Evolutionary conservation across 164 flowering plant species (phyloP).

Genomic region (Liriodendron chinense): DNA sequence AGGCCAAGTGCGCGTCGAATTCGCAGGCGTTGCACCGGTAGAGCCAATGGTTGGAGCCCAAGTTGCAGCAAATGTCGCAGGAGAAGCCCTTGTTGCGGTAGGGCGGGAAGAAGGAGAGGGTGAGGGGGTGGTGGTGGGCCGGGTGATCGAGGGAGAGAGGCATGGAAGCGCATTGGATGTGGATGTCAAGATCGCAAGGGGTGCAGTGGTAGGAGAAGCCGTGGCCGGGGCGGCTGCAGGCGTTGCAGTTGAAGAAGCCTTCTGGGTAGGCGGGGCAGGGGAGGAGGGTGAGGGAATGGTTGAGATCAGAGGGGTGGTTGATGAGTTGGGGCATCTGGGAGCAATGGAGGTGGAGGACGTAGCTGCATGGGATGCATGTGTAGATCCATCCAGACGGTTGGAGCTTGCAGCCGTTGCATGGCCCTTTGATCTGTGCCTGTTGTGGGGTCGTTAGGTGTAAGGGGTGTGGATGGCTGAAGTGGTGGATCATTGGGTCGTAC

Average conservation of each 20-base stretch:
- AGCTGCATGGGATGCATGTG: constrained; percentile 25
- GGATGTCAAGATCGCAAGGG: constrained; percentile 32
- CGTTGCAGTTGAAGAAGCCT: constrained; percentile 40
- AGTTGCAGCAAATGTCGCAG: constrained; percentile 33
- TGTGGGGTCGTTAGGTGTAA: constrained; percentile 8
- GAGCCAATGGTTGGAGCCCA: constrained; percentile 34
- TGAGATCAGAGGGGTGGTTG: constrained; percentile 29
- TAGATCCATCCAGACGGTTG: constrained; percentile 14
- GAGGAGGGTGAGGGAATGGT: constrained; percentile 31
- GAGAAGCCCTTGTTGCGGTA: constrained; percentile 25
- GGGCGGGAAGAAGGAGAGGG: constrained; percentile 32
- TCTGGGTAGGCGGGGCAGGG: constrained; percentile 32
- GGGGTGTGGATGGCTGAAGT: constrained; percentile 26
- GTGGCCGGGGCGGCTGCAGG: constrained; percentile 32
- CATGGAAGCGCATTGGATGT: constrained; percentile 31
- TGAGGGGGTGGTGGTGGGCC: constrained; percentile 32
- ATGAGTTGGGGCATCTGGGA: constrained; percentile 15
- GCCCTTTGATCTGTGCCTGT: background rate
- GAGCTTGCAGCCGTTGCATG: constrained; percentile 20
- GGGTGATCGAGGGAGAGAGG: constrained; percentile 24
- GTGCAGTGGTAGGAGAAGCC: constrained; percentile 45
- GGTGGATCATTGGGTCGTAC: constrained; percentile 5
- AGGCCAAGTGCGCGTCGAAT: constrained; percentile 38
- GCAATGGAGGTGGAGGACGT: constrained; percentile 24
- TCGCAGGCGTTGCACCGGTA: constrained; percentile 36